These are phyloP conservation scores for Myriosclerotinia duriaeana DNA, from an alignment of 2,329 filamentous ascomycete species.

Conservation along the genomic window DNA sequence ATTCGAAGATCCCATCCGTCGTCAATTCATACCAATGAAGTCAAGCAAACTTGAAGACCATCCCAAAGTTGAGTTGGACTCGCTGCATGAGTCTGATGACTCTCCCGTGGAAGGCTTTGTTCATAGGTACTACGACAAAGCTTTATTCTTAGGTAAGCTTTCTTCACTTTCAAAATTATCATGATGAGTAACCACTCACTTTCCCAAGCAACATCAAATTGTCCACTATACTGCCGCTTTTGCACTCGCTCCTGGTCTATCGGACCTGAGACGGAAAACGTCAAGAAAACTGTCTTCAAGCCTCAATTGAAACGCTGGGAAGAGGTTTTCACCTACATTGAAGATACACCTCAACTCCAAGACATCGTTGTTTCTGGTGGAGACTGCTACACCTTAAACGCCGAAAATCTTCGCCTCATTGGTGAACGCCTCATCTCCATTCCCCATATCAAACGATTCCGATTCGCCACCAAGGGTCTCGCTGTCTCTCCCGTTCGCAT, in stretches of 20 bases:
- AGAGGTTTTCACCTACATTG: constrained; percentile 57
- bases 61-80: constrained; percentile 54
- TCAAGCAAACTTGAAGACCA: constrained; percentile 56
- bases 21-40: constrained; percentile 59
- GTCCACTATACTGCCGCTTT: constrained; percentile 62
- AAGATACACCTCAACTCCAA: constrained; percentile 48
- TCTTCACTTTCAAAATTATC: neutral
- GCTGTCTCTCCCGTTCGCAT: constrained; percentile 58
- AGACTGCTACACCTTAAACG: constrained; percentile 58
- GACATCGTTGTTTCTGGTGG: constrained; percentile 65
- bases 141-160: constrained; percentile 56
- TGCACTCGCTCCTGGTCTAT: constrained; percentile 62
- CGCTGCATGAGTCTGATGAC: constrained; percentile 57
- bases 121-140: constrained; percentile 64
- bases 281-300: constrained; percentile 48
- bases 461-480: constrained; percentile 62
- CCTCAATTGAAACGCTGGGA: constrained; percentile 51
- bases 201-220: constrained; percentile 54
- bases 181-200: constrained; percentile 29
- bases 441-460: constrained; percentile 58
- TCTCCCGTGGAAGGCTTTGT: constrained; percentile 58
- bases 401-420: constrained; percentile 53
- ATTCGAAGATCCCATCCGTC: constrained; percentile 57
- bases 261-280: constrained; percentile 53
- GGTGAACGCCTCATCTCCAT: constrained; percentile 57